These are phyloP conservation scores for Gliomastix tumulicola DNA, from an alignment of 2,329 filamentous ascomycete genomes.

Conservation along the genomic window DNA sequence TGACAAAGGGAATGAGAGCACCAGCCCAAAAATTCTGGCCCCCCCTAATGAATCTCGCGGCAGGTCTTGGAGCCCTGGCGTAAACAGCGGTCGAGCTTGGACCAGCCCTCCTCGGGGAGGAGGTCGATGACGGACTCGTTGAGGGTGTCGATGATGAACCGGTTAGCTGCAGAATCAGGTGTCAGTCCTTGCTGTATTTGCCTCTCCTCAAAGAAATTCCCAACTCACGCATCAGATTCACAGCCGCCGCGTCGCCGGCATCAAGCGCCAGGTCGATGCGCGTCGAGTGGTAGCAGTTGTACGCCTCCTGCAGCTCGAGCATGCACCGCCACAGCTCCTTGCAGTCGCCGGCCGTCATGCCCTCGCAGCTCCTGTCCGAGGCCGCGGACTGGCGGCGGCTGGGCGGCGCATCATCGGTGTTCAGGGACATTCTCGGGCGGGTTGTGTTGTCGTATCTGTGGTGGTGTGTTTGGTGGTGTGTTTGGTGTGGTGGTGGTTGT, in stretches of 20 bases:
- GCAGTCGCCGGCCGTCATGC: slow-evolving; percentile 28
- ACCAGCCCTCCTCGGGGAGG: slow-evolving; percentile 25
- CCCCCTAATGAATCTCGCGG: too few species aligned
- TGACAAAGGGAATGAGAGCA: too few species aligned
- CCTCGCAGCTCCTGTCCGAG: slow-evolving; percentile 19
- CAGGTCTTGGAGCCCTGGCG: too few species aligned
- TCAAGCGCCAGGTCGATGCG: slow-evolving; percentile 38
- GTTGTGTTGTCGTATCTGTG: too few species aligned
- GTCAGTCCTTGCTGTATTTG: neutral
- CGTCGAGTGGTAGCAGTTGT: slow-evolving; percentile 41
- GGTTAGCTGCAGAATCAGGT: slow-evolving; percentile 18
- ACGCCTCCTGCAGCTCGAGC: slow-evolving; percentile 37
- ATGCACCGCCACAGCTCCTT: slow-evolving; percentile 39
- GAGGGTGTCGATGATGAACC: slow-evolving; percentile 31
- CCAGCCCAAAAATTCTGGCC: too few species aligned
- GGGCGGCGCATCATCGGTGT: too few species aligned
- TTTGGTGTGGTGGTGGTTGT: too few species aligned
- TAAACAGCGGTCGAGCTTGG: slow-evolving; percentile 22
- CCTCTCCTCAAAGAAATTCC: neutral
- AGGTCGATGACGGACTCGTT: slow-evolving; percentile 26
- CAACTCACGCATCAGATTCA: slow-evolving; percentile 38
- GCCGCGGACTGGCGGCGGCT: too few species aligned
- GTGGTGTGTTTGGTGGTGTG: too few species aligned
- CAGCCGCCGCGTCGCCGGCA: slow-evolving; percentile 26
- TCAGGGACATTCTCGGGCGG: too few species aligned